A percentile compares a stretch with the other conserved stretches of the same genome.
Evolutionary conservation across 768 basidiomycete genomes (phyloP).

Genomic region (Kwoniella heveanensis): DNA sequence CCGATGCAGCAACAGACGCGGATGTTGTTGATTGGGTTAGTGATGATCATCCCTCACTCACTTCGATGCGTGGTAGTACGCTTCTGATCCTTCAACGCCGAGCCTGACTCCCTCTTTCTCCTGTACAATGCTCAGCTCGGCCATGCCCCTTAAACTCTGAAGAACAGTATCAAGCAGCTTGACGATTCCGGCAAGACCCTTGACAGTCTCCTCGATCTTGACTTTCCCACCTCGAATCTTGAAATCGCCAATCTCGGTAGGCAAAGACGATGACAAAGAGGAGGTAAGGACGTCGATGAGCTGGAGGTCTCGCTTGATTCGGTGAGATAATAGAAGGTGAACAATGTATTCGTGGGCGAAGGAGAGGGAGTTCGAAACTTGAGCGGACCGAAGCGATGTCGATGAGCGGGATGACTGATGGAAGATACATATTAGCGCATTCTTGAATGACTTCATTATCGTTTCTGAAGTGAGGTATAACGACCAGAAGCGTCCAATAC

Average conservation of each 20-base stretch:
- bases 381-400: slow-evolving; percentile 41
- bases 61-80: slow-evolving; percentile 75
- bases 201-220: slow-evolving; percentile 54
- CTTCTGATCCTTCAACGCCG: slow-evolving; percentile 73
- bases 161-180: slow-evolving; percentile 80
- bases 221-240: slow-evolving; percentile 36
- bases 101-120: slow-evolving; percentile 80
- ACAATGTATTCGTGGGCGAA: slow-evolving; percentile 84
- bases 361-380: slow-evolving; percentile 54
- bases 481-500: no score
- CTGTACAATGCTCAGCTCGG: slow-evolving; percentile 78
- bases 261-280: slow-evolving; percentile 26
- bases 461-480: no score
- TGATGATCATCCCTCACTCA: no score
- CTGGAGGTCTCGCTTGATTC: slow-evolving; percentile 84
- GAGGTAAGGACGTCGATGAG: slow-evolving; percentile 66
- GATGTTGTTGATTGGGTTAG: no score
- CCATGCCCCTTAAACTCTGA: slow-evolving; percentile 82
- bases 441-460: no score
- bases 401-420: slow-evolving; percentile 38
- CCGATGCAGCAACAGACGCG: no score
- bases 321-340: slow-evolving; percentile 81
- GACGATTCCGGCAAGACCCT: slow-evolving; percentile 83
- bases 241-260: slow-evolving; percentile 32
- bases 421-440: slow-evolving; percentile 54